Evolutionary conservation across 768 basidiomycete genomes (phyloP).

Genomic region (Tylopilus sp.): DNA sequence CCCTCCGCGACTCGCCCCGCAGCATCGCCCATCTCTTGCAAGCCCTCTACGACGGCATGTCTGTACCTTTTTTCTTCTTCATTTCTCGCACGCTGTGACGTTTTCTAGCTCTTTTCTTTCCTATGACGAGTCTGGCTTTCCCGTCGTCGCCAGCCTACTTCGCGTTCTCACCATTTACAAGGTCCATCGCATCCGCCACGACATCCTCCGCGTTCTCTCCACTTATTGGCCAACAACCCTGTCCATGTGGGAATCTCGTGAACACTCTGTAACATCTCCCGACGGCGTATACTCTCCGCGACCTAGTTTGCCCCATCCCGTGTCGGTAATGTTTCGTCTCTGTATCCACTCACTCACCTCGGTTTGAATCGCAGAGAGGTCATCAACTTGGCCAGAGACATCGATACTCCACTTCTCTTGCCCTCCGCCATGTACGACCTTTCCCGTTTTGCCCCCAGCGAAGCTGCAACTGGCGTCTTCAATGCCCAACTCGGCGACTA

Average conservation of each 20-base stretch:
- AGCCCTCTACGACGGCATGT: conserved; percentile 73
- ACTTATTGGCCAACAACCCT: conserved; percentile 61
- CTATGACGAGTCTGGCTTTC: conserved; percentile 49
- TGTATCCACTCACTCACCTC: conserved; percentile 5
- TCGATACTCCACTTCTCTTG: conserved; percentile 53
- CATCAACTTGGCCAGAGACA: conserved; percentile 63
- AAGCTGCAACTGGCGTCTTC: conserved; percentile 51
- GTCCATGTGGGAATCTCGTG: conserved; percentile 62
- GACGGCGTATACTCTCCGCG: conserved; percentile 57
- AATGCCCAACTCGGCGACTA: conserved; percentile 36
- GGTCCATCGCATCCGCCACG: conserved; percentile 53
- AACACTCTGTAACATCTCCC: conserved; percentile 49
- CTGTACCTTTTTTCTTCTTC: conserved; percentile 22
- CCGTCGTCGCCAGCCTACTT: conserved; percentile 52
- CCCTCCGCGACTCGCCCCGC: conserved; percentile 51
- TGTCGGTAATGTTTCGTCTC: conserved; percentile 41
- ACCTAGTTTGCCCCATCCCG: conserved; percentile 57
- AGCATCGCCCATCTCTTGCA: conserved; percentile 58
- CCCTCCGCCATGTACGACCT: conserved; percentile 81
- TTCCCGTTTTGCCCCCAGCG: conserved; percentile 63
- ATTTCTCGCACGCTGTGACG: conserved; percentile 13
- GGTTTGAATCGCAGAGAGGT: conserved; percentile 42
- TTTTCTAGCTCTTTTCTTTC: conserved; percentile 42
- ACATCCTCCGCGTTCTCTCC: conserved; percentile 51
- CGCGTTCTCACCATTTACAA: conserved; percentile 63